Percentiles rank a stretch among this genome's conserved stretches.
These are phyloP conservation scores for Elsinoe necatrix DNA, from an alignment of 2,329 filamentous ascomycete species.

Conservation along the genomic window DNA sequence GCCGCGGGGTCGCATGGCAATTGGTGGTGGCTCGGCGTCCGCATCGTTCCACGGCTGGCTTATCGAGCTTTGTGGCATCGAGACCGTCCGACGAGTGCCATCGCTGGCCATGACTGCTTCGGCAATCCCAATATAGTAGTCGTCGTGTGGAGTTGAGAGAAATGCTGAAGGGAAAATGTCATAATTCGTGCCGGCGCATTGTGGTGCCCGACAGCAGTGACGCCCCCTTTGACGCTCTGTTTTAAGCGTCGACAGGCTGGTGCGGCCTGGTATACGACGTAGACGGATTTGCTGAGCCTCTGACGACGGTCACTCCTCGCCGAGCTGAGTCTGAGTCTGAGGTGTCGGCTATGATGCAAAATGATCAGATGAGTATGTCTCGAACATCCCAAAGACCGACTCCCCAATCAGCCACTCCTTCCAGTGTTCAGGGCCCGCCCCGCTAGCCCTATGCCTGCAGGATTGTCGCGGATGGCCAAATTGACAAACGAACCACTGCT, in stretches of 20 bases:
- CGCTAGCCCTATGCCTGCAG: background rate
- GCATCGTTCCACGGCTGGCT: background rate
- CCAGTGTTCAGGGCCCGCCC: background rate
- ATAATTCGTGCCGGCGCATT: constrained; percentile 12
- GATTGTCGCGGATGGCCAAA: background rate
- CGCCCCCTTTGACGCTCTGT: background rate
- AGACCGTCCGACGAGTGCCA: background rate
- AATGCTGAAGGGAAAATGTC: background rate
- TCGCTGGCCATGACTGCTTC: background rate
- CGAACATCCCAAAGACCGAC: background rate
- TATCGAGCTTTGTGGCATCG: background rate
- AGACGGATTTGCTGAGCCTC: background rate
- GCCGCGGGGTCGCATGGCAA: constrained; percentile 5
- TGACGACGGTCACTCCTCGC: background rate
- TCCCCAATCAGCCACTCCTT: background rate
- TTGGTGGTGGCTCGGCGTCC: constrained; percentile 1
- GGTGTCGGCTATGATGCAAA: background rate
- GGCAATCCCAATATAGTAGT: background rate
- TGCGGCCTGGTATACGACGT: background rate
- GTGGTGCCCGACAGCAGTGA: background rate
- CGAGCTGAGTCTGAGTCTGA: no score
- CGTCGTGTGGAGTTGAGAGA: background rate
- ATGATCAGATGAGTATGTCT: background rate
- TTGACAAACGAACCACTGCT: background rate
- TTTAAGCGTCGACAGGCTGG: no score